phyloP scores from a whole-genome alignment of 805 yeast genomes.

The Wickerhamiella nectarea region DNA sequence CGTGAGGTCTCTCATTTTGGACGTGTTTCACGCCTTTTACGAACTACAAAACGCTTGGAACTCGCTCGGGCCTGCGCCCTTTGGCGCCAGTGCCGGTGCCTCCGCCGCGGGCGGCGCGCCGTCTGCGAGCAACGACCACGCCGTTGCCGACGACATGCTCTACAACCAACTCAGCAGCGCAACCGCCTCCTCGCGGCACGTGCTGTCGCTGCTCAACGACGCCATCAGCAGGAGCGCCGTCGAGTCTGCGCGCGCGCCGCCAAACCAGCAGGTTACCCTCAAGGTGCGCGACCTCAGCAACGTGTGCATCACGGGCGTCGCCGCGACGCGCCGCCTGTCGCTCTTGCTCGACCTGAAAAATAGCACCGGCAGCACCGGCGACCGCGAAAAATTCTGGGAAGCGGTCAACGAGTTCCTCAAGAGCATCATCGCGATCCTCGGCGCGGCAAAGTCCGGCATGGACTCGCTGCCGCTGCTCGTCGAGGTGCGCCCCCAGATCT shows the following conservation, averaged over 20 bases:
- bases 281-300: slow-evolving; percentile 65
- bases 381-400: slow-evolving; percentile 65
- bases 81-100: slow-evolving; percentile 19
- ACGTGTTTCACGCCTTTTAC: slow-evolving; percentile 46
- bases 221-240: slow-evolving; percentile 18
- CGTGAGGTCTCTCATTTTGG: slow-evolving; percentile 47
- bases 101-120: not conserved
- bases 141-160: slow-evolving; percentile 51
- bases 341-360: slow-evolving; percentile 39
- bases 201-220: slow-evolving; percentile 16
- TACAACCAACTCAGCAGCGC: slow-evolving; percentile 53
- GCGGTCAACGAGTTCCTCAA: slow-evolving; percentile 70
- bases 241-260: slow-evolving; percentile 13
- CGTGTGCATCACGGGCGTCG: slow-evolving; percentile 69
- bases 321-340: slow-evolving; percentile 56
- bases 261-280: slow-evolving; percentile 31
- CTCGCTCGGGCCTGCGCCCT: slow-evolving; percentile 8
- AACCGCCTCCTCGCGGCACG: slow-evolving; percentile 31
- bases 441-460: slow-evolving; percentile 71
- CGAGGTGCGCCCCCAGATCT: slow-evolving; percentile 60
- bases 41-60: slow-evolving; percentile 58
- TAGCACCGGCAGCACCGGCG: slow-evolving; percentile 32
- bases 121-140: slow-evolving; percentile 11
- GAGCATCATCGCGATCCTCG: slow-evolving; percentile 69
- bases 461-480: slow-evolving; percentile 65